Conservation (phyloP, 176 grass and related monocot species). For the Carex kokanica region DNA sequence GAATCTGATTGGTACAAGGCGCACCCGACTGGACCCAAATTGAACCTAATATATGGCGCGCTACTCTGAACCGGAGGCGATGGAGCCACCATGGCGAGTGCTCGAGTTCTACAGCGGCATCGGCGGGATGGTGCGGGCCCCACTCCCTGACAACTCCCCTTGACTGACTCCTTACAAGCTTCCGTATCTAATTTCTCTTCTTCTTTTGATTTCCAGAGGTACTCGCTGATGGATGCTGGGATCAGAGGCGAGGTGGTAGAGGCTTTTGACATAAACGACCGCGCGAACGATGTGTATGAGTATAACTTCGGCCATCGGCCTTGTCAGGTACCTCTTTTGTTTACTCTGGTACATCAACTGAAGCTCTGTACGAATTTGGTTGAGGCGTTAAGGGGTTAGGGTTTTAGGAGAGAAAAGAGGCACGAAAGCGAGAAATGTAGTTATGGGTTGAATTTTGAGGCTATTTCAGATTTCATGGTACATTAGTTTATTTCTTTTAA, state of each 20-base stretch:
- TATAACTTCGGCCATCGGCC: constrained; percentile 84
- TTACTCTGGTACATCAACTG: not conserved
- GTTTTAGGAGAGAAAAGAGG: not conserved
- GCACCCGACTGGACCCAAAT: too few relatives aligned
- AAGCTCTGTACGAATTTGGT: not conserved
- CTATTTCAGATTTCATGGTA: not conserved
- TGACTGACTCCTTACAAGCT: not conserved
- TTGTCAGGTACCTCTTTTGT: constrained; percentile 49
- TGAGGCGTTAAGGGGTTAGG: not conserved
- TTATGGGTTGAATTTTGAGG: not conserved
- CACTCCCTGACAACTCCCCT: not conserved
- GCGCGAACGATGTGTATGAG: constrained; percentile 86
- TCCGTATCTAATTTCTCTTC: constrained; percentile 38
- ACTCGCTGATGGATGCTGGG: constrained; percentile 58
- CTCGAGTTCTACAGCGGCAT: constrained; percentile 99
- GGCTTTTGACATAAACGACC: constrained; percentile 93
- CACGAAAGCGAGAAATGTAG: not conserved
- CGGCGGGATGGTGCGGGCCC: constrained; percentile 62
- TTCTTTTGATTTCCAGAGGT: constrained; percentile 45
- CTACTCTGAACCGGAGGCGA: constrained; percentile 6
- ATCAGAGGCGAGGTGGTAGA: constrained; percentile 61
- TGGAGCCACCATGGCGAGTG: constrained; percentile 53
- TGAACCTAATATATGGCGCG: too few relatives aligned
- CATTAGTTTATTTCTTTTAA: not conserved
- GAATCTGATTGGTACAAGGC: too few relatives aligned